These are phyloP conservation scores for Phalaenopsis hybrid DNA, from an alignment of 116 monocot species.

Conservation along the genomic window DNA sequence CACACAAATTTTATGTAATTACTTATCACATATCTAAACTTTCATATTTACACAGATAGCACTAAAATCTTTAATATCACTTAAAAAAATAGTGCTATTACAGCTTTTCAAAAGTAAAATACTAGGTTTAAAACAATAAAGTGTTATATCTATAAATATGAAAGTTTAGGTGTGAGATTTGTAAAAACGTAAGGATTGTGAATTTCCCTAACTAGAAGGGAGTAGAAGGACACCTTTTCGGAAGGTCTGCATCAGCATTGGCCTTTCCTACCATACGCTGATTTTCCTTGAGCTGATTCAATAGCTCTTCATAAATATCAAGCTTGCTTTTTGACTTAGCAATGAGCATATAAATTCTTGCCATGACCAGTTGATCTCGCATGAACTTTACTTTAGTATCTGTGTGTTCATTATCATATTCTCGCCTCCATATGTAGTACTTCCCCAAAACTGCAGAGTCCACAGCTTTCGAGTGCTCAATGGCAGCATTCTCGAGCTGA, in stretches of 20 bases:
- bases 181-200: too few relatives aligned
- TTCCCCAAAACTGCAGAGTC: conserved; percentile 32
- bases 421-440: conserved; percentile 29
- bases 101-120: too few relatives aligned
- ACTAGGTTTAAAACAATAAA: too few relatives aligned
- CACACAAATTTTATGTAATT: too few relatives aligned
- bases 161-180: too few relatives aligned
- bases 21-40: too few relatives aligned
- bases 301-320: conserved; percentile 21
- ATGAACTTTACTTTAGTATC: conserved; percentile 20
- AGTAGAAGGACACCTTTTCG: conserved; percentile 3
- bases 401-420: conserved; percentile 23
- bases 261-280: conserved; percentile 23
- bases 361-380: conserved; percentile 36
- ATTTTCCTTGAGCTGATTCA: conserved; percentile 22
- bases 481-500: conserved; percentile 29
- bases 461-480: conserved; percentile 29
- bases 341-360: conserved; percentile 19
- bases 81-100: too few relatives aligned
- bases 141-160: too few relatives aligned
- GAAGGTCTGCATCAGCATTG: conserved; percentile 24
- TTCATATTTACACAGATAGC: too few relatives aligned
- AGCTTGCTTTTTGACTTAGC: conserved; percentile 26
- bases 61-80: too few relatives aligned
- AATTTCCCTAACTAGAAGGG: not conserved